Conservation (phyloP, 1,284 basidiomycete species). For the Rhodotorula glutinis region DNA sequence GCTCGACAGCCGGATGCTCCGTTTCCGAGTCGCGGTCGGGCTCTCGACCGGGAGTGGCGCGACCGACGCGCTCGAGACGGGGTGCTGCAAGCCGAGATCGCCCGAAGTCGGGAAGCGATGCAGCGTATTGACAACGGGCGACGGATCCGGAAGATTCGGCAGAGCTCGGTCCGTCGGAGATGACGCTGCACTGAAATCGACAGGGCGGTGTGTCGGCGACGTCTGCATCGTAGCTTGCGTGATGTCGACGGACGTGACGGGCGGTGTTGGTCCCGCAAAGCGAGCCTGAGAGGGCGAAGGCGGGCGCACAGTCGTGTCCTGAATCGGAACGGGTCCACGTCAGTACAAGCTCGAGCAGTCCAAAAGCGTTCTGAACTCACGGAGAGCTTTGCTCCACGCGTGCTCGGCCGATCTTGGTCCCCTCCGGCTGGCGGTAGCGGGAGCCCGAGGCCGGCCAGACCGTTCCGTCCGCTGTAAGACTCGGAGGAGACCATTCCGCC, state of each 20-base stretch:
- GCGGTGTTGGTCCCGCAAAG: not conserved
- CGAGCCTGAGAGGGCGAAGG: not conserved
- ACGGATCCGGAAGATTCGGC: not conserved
- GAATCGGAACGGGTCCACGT: not conserved
- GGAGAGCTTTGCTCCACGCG: conserved; percentile 1
- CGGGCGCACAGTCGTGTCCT: conserved; percentile 16
- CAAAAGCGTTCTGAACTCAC: not conserved
- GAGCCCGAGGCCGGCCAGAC: conserved; percentile 6
- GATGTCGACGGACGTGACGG: conserved; percentile 8
- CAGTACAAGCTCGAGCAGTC: not conserved
- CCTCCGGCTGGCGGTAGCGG: not conserved
- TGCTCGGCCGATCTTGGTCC: not conserved
- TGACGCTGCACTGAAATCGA: not conserved
- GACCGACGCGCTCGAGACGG: not conserved
- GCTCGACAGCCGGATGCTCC: conserved; percentile 3
- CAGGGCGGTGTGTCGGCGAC: conserved; percentile 10
- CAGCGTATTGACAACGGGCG: too few species aligned
- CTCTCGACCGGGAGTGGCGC: not conserved
- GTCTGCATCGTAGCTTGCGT: conserved; percentile 8
- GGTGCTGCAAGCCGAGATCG: not conserved
- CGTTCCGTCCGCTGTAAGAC: not conserved
- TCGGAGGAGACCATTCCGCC: not conserved
- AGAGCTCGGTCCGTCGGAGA: not conserved
- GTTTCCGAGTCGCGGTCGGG: not conserved
- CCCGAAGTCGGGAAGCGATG: not conserved